These are phyloP conservation scores for Diplodia sapinea DNA, from an alignment of 2,329 filamentous ascomycete genomes.

Conservation along the genomic window DNA sequence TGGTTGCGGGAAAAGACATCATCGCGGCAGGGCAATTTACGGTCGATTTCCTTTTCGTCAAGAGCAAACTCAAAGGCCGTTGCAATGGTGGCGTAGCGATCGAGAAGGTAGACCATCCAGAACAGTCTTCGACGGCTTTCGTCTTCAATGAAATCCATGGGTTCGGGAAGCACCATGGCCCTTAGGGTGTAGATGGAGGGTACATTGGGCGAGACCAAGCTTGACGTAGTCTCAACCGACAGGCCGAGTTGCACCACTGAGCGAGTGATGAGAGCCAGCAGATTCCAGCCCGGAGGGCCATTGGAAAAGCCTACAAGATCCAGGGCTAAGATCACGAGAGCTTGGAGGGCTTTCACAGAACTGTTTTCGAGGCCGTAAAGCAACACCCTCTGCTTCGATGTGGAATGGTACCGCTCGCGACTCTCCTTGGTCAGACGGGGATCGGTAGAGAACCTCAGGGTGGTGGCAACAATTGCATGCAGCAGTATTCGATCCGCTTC, in stretches of 20 bases:
- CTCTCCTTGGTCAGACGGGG: constrained; percentile 73
- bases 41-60: constrained; percentile 87
- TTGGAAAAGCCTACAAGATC: constrained; percentile 87
- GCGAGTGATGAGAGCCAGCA: constrained; percentile 85
- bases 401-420: constrained; percentile 75
- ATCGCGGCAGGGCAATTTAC: constrained; percentile 83
- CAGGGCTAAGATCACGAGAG: constrained; percentile 82
- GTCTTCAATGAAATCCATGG: constrained; percentile 86
- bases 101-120: constrained; percentile 92
- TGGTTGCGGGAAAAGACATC: constrained; percentile 85
- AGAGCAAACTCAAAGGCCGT: constrained; percentile 92
- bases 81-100: constrained; percentile 87
- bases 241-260: constrained; percentile 88
- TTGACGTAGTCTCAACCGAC: constrained; percentile 80
- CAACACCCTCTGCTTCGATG: constrained; percentile 84
- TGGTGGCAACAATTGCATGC: constrained; percentile 88
- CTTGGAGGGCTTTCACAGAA: constrained; percentile 85
- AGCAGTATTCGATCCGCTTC: constrained; percentile 83
- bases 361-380: constrained; percentile 89
- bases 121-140: constrained; percentile 84
- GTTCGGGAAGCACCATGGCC: constrained; percentile 82
- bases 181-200: constrained; percentile 88
- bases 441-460: constrained; percentile 82
- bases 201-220: constrained; percentile 76
- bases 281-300: constrained; percentile 89